Base-by-base conservation (phyloP, 1,284 basidiomycete species). In the Marasmius fiardii region DNA sequence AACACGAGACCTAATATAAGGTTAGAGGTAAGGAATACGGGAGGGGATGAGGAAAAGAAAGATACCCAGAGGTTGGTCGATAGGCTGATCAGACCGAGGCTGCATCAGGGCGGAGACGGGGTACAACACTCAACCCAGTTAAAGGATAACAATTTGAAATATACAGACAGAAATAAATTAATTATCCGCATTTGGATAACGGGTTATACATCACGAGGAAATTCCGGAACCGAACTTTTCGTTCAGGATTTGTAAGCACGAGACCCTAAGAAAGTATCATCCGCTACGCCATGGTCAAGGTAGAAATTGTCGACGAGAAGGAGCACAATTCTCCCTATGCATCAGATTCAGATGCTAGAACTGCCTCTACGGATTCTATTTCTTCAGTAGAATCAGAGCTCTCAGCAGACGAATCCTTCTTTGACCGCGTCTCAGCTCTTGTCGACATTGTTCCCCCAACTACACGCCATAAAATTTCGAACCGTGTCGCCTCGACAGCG, bases 401-500 rank as follows among this genome's bases (percentile, higher is more conserved):
- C 45, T 83, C 85, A 59, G 74, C 70, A 52, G 82, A 89, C 63
- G 96, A 99, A 75, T 84, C 94, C n/a, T 63, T 98, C 63, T 80
- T 86, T 65, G 93, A 98, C 74, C 92, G 96, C 58, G 65, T 99
- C 66, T 80, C 83, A 57, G 96, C 96, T 21, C 86, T 99, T 67
- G 89, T 90, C 63, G 96, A 99, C 79, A 98, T 99, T 67, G 86
- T 99, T 8, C 90, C 95, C 2, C 95, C 97, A 20, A 77, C 88
- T 16, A 95, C 95, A 34, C 87, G 97, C 60, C 85, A 90, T 62
- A 76, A 77, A 63, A 83, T 98, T 60, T 72, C 81, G 37, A 78
- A 82, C 39, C 82, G 81, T 54, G 68, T 90, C 61, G 74, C 79
- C 26, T 79, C 78, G 53, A 83, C 90, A 0, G 78, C 86, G 12